Percentiles rank a stretch among this genome's conserved stretches.
These are phyloP conservation scores for Sugiyamaella qingdaonensis DNA, from an alignment of 805 yeast species.

Conservation along the genomic window DNA sequence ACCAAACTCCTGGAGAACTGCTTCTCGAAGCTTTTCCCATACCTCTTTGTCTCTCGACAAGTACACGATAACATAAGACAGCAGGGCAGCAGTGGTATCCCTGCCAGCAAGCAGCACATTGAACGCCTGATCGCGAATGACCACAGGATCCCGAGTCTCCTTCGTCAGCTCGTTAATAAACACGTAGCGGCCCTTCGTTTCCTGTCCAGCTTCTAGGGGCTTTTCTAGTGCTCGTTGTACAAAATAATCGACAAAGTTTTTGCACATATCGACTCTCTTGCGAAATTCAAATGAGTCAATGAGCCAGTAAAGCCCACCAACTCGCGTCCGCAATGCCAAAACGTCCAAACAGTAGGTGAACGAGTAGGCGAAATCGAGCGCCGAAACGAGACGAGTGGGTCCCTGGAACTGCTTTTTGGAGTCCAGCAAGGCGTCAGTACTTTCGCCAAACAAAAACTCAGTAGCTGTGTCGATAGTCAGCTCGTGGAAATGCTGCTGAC, in stretches of 20 bases:
- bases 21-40: constrained; percentile 36
- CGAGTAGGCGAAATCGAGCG: constrained; percentile 26
- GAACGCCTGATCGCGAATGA: constrained; percentile 48
- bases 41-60: constrained; percentile 38
- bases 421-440: constrained; percentile 27
- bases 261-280: constrained; percentile 30
- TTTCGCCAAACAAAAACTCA: constrained; percentile 32
- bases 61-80: constrained; percentile 44
- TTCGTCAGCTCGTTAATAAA: constrained; percentile 47
- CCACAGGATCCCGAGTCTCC: constrained; percentile 46
- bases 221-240: constrained; percentile 37
- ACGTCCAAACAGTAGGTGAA: constrained; percentile 21
- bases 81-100: constrained; percentile 51
- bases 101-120: constrained; percentile 53
- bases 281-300: constrained; percentile 30
- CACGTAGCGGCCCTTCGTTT: constrained; percentile 39
- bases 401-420: constrained; percentile 14
- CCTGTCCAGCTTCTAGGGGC: constrained; percentile 17
- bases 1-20: constrained; percentile 37
- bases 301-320: constrained; percentile 20
- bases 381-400: constrained; percentile 16
- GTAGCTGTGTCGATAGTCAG: constrained; percentile 33
- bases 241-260: constrained; percentile 38
- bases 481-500: constrained; percentile 28
- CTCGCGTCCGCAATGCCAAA: constrained; percentile 15